Base-by-base conservation (phyloP, 768 basidiomycete genomes). In the Chalciporus piperatus region DNA sequence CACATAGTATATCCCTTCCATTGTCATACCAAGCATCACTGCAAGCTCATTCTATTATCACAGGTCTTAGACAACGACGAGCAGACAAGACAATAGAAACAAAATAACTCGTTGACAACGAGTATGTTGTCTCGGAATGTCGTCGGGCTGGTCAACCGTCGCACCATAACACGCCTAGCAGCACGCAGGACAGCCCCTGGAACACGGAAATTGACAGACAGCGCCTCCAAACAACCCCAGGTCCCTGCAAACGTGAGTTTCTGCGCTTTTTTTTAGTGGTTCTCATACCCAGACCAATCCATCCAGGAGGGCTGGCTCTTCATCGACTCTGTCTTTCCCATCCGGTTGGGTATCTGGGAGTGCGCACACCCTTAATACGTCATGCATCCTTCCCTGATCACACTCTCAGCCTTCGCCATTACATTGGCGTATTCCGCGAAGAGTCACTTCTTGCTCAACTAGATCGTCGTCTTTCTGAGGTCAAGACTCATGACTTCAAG, bases 281-380 rank as follows among this genome's bases (percentile, higher is more conserved):
- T 6, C 28, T 25, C 14, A n/a, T 41, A 13, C 41, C 41, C 33
- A 59, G 23, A 54, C 43, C 50, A 20, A 47, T 17, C 45, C 56
- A 56, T 62, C n/a, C 62, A 69, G 40, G 74, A 83, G 48, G 82
- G 72, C 2, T 86, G 83, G 78, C 66, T 92, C 23, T 92, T 83
- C 62, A 71, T 91, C 41, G 86, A 89, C 60, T 87, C 86, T 1
- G 79, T 92, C 30, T 91, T 91, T 65, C 91, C 90, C 1, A 76
- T 89, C 28, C 78, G 81, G 52, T 67, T 89, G 23, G 87, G 79
- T 7, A 65, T 74, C 51, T 87, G 85, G 83, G 90, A 92, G 87
- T 90, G 62, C 57, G 85, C 74, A 47, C 50, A 5, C 51, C 22
- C 45, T 33, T 32, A 35, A 44, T 10, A 42, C 25, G 17, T 38